phyloP scores from a whole-genome alignment of 495 filamentous ascomycete species.

The Pyronema domesticum region DNA sequence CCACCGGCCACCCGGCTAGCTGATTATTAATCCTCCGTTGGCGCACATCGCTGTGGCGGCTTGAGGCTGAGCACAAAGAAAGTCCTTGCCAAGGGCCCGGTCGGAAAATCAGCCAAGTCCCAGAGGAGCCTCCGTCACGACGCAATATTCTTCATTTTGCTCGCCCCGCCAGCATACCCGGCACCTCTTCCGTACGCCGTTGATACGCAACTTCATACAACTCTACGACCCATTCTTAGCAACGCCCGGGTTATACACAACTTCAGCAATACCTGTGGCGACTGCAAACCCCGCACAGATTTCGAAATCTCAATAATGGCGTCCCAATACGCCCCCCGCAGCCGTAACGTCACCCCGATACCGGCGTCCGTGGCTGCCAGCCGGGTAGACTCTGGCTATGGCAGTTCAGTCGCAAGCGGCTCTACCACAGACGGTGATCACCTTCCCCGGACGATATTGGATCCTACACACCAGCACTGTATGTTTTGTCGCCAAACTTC shows the following conservation, averaged over 20 bases:
- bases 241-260: not conserved
- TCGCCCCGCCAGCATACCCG: not conserved
- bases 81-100: no score
- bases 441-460: slow-evolving; percentile 42
- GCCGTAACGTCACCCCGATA: slow-evolving; percentile 9
- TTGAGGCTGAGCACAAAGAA: no score
- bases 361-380: slow-evolving; percentile 33
- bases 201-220: not conserved
- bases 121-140: not conserved
- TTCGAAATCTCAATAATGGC: slow-evolving; percentile 7
- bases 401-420: slow-evolving; percentile 47
- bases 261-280: not conserved
- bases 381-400: slow-evolving; percentile 78
- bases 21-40: no score
- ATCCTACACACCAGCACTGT: slow-evolving; percentile 26
- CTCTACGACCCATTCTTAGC: not conserved
- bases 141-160: not conserved
- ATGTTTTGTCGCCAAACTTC: slow-evolving; percentile 33
- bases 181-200: not conserved
- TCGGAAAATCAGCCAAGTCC: no score
- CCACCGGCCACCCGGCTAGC: no score
- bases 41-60: no score
- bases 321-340: slow-evolving; percentile 18
- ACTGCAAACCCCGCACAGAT: not conserved
- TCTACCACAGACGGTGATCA: slow-evolving; percentile 31